A percentile compares a stretch with the other conserved stretches of the same genome.
Evolutionary conservation across 2,329 filamentous ascomycete genomes (phyloP).

Genomic region (Clonostachys byssicola): DNA sequence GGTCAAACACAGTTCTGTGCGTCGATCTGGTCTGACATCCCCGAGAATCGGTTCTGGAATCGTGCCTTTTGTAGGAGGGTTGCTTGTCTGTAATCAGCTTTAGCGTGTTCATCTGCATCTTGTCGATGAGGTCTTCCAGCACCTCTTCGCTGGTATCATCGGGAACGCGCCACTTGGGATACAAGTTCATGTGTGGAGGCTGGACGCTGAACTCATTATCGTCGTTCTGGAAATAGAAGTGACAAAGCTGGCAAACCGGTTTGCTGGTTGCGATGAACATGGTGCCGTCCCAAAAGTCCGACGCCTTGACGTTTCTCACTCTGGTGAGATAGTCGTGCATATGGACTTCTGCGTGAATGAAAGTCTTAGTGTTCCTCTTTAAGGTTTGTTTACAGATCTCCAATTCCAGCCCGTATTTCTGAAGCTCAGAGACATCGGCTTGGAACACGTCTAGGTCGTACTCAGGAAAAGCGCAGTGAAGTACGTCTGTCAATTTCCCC

Average conservation of each 20-base stretch:
- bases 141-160: constrained; percentile 8
- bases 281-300: constrained; percentile 16
- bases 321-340: constrained; percentile 12
- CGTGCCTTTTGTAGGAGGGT: not conserved
- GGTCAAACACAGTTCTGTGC: too few species aligned
- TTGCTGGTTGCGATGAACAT: constrained; percentile 28
- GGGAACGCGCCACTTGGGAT: constrained; percentile 23
- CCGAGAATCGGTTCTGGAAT: constrained; percentile 4
- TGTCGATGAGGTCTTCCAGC: constrained; percentile 20
- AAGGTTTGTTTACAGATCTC: constrained; percentile 5
- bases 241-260: constrained; percentile 24
- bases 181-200: constrained; percentile 22
- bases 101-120: constrained; percentile 31
- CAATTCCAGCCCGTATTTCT: constrained; percentile 9
- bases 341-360: constrained; percentile 22
- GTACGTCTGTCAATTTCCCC: constrained; percentile 1
- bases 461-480: not conserved
- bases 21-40: not conserved
- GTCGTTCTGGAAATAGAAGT: constrained; percentile 19
- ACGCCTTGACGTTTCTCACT: not conserved
- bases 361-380: constrained; percentile 8
- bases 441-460: not conserved
- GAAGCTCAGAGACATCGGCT: constrained; percentile 6
- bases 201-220: constrained; percentile 8
- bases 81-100: constrained; percentile 13